Base-by-base conservation (phyloP, 2,329 filamentous ascomycete genomes). In the Coniochaeta hoffmannii region DNA sequence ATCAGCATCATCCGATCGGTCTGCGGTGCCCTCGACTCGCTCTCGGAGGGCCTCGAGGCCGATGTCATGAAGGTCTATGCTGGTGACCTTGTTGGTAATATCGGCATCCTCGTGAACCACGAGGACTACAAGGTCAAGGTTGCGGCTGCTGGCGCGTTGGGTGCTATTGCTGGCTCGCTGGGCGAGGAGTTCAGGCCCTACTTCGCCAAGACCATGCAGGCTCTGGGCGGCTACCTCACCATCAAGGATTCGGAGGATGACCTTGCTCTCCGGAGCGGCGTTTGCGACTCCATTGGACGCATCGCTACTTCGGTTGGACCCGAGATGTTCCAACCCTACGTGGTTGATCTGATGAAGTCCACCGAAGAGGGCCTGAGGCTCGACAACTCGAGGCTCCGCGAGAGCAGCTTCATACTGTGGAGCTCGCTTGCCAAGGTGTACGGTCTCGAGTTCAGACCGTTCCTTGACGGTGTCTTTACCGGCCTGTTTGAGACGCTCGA, bases 401-500 rank as follows among this genome's bases (percentile, higher is more conserved):
- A 99, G 77, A 97, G 91, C 59, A 96, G 90, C 69, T 99, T 96
- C 75, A 95, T 97, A 59, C 81, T 99, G 55, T 99, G 94, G 93
- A 91, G 90, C 61, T 90, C 89, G 38, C 85, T 99, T 68, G 88
- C 93, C 59, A 95, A 95, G 76, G 90, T 97, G 10, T 97, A 97
- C 72, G 86, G 88, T 65, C 88, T 90, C 66, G 80, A 91, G 55
- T 93, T 95, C 59, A 82, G 84, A 56, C 85, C 88, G 57, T 94
- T 90, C 74, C 80, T 94, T 7, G 78, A 82, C 0, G 89, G 88
- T 53, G 88, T 90, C 53, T 87, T 93, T 69, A 85, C 88, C 68
- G 86, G 87, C 54, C 81, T 97, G 24, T 87, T 94, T 61, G 85
- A 90, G 57, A 93, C 90, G 67, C 80, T 97, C 30, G 86, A 96